Evolutionary conservation across 345 rosid genomes (phyloP).

Genomic region (Moricandia moricandioides): DNA sequence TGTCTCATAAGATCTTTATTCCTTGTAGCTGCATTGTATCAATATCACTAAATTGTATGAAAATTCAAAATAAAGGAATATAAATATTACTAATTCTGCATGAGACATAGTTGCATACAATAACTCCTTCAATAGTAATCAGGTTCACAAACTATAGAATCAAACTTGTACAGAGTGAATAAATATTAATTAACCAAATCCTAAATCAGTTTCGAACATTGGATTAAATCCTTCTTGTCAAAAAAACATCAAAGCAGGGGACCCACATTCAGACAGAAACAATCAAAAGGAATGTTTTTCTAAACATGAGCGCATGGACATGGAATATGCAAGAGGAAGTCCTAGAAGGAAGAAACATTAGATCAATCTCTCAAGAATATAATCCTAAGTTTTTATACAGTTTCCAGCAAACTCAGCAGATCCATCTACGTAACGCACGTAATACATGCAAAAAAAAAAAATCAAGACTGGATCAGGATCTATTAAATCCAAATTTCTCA

Average conservation of each 20-base stretch:
- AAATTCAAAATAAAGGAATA: not conserved
- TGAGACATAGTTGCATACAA: not conserved
- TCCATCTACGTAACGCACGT: not conserved
- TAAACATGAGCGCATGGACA: not conserved
- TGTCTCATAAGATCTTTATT: slow-evolving; percentile 46
- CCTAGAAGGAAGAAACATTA: not conserved
- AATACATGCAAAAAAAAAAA: not conserved
- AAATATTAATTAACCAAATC: not conserved
- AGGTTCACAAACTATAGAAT: not conserved
- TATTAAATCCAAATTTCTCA: not conserved
- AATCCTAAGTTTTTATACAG: not conserved
- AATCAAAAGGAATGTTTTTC: slow-evolving; percentile 10
- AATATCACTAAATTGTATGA: slow-evolving; percentile 21
- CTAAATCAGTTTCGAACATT: not conserved
- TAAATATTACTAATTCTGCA: not conserved
- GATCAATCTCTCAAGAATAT: slow-evolving; percentile 3
- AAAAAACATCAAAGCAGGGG: not conserved
- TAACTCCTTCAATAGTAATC: not conserved
- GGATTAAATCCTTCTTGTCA: not conserved
- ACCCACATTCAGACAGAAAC: slow-evolving; percentile 12
- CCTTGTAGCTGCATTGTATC: slow-evolving; percentile 16
- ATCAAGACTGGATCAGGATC: slow-evolving; percentile 19
- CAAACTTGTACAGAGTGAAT: not conserved
- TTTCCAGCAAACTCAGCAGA: slow-evolving; percentile 1
- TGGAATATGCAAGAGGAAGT: not conserved